Evolutionary conservation across 768 basidiomycete species (phyloP).

Genomic region (Galerina sulciceps): DNA sequence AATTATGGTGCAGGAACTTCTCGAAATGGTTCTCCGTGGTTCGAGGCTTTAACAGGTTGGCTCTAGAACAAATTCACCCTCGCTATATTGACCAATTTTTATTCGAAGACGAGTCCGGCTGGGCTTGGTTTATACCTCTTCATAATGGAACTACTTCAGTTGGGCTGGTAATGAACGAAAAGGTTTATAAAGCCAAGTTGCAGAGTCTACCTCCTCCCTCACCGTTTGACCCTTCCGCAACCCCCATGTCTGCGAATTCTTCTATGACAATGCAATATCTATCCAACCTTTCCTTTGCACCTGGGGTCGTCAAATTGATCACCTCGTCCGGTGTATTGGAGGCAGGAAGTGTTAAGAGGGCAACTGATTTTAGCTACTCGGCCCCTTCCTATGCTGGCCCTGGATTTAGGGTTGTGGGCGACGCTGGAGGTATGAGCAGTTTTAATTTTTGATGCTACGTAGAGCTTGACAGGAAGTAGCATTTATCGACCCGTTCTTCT

Average conservation of each 20-base stretch:
- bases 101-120: constrained; percentile 62
- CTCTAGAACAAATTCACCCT: background rate
- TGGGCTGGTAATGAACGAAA: constrained; percentile 66
- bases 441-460: background rate
- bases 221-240: constrained; percentile 31
- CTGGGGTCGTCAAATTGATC: constrained; percentile 46
- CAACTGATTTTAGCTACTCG: constrained; percentile 69
- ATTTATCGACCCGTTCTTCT: constrained; percentile 72
- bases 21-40: constrained; percentile 65
- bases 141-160: constrained; percentile 66
- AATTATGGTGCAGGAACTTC: constrained; percentile 54
- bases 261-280: constrained; percentile 45
- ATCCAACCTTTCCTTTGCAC: constrained; percentile 48
- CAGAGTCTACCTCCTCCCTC: constrained; percentile 29
- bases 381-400: constrained; percentile 58
- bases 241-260: constrained; percentile 27
- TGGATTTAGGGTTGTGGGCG: constrained; percentile 64
- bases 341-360: constrained; percentile 51
- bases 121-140: constrained; percentile 77
- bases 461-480: constrained; percentile 33
- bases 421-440: constrained; percentile 57
- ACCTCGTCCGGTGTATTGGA: constrained; percentile 40
- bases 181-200: constrained; percentile 44
- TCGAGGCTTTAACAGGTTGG: constrained; percentile 72
- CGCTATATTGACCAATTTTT: background rate